These are phyloP conservation scores for Malus sieversii DNA, from an alignment of 306 rosid species.

Conservation along the genomic window DNA sequence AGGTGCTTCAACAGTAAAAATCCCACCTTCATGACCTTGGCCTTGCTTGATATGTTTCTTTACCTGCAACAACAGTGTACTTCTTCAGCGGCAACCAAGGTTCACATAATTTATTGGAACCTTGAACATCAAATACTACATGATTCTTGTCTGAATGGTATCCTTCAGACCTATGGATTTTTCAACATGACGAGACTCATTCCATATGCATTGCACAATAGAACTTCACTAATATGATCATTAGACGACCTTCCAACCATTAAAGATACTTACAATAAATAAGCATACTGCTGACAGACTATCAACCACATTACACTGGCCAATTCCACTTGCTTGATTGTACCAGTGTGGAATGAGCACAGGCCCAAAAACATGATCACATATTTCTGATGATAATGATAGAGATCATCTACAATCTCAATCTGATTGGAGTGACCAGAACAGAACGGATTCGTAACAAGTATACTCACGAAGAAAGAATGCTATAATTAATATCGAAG, in stretches of 20 bases:
- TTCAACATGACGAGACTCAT: neutral
- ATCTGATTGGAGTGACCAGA: neutral
- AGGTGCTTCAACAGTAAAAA: slow-evolving; percentile 90
- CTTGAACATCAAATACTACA: neutral
- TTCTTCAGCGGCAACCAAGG: neutral
- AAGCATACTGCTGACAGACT: neutral
- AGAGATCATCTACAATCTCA: neutral
- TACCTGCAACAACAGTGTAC: slow-evolving; percentile 33
- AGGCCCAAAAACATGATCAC: neutral
- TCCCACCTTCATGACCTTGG: slow-evolving; percentile 96
- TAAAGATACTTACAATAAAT: neutral
- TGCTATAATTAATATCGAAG: neutral
- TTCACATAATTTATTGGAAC: neutral
- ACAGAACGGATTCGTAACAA: neutral
- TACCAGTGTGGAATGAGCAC: neutral
- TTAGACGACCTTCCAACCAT: neutral
- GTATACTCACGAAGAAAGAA: neutral
- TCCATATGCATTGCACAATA: neutral
- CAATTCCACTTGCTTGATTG: neutral
- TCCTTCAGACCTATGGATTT: neutral
- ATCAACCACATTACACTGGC: neutral
- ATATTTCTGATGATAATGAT: neutral
- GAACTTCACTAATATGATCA: neutral
- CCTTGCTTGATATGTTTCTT: slow-evolving; percentile 97
- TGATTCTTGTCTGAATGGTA: neutral